phyloP scores from a whole-genome alignment of 352 stramenopile genomes.

The Globisporangium megalacanthum region DNA sequence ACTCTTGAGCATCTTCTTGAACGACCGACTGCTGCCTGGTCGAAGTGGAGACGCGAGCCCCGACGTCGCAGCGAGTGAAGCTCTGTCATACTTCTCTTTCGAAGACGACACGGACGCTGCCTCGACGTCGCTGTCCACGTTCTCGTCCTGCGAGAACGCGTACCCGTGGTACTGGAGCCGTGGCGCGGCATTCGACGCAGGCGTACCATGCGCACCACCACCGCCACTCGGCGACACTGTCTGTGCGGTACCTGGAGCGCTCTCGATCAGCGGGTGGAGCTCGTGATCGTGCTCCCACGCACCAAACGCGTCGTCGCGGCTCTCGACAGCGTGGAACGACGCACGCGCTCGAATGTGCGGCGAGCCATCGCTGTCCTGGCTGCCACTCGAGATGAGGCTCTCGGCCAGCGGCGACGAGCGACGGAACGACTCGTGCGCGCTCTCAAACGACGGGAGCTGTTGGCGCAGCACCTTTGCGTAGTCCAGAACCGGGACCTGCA shows the following conservation, averaged over 20 bases:
- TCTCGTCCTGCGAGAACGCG: conserved; percentile 75
- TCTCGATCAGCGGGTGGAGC: conserved; percentile 9
- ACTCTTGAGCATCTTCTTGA: conserved; percentile 81
- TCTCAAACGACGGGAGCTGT: conserved; percentile 40
- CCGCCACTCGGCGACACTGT: background rate
- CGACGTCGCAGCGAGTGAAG: conserved; percentile 10
- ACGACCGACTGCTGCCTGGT: conserved; percentile 8
- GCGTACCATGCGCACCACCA: background rate
- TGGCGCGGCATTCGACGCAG: conserved; percentile 2
- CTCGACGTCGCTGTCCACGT: conserved; percentile 63
- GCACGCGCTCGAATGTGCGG: conserved; percentile 48
- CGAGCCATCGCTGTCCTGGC: conserved; percentile 10
- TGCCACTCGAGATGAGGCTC: conserved; percentile 32
- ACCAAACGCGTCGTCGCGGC: conserved; percentile 10
- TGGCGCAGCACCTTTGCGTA: conserved; percentile 44
- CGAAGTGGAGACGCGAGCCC: conserved; percentile 5
- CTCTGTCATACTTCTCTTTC: conserved; percentile 16
- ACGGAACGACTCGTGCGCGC: conserved; percentile 46
- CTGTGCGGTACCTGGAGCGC: background rate
- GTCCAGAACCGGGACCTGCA: conserved; percentile 38
- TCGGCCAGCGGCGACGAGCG: conserved; percentile 56
- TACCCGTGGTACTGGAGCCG: conserved; percentile 62
- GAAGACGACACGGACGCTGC: conserved; percentile 22
- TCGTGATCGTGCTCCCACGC: conserved; percentile 3
- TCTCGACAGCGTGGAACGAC: conserved; percentile 38